Evolutionary conservation across 192 early-diverging fungal species (phyloP).

Genomic region (Cladochytrium replicatum): DNA sequence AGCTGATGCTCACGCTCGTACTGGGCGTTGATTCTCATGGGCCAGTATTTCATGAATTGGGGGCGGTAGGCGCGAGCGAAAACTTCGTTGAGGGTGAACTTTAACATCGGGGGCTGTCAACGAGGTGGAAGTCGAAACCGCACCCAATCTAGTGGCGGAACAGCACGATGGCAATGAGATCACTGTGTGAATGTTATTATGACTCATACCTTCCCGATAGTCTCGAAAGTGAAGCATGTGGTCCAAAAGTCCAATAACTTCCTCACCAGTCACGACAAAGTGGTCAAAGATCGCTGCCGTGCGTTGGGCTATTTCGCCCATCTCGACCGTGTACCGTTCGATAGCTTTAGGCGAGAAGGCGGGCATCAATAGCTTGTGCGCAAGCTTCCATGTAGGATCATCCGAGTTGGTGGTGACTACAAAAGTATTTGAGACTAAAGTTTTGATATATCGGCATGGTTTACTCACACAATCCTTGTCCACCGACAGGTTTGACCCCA

Average conservation of each 20-base stretch:
- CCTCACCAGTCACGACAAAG: conserved; percentile 15
- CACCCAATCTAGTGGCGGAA: no score
- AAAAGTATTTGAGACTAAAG: background rate
- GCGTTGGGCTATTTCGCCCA: conserved; percentile 27
- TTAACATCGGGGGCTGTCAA: conserved; percentile 15
- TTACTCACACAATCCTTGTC: conserved; percentile 9
- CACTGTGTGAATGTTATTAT: no score
- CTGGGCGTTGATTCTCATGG: conserved; percentile 23
- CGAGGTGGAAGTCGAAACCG: conserved; percentile 40
- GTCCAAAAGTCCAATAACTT: conserved; percentile 35
- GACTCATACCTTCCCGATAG: conserved; percentile 45
- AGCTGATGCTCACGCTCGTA: conserved; percentile 23
- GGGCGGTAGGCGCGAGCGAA: conserved; percentile 18
- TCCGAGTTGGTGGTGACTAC: conserved; percentile 39
- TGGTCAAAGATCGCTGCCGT: conserved; percentile 20
- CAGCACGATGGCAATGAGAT: no score
- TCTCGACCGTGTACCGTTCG: conserved; percentile 26
- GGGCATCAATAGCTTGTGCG: conserved; percentile 50
- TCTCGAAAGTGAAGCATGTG: conserved; percentile 47
- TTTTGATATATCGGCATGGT: background rate
- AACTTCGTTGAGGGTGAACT: conserved; percentile 25
- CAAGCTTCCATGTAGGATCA: conserved; percentile 43
- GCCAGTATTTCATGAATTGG: conserved; percentile 33
- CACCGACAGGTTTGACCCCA: conserved; percentile 28
- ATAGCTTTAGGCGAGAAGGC: conserved; percentile 39